Conservation (phyloP, 2,329 filamentous ascomycete genomes). For the Fusarium verrucosum region DNA sequence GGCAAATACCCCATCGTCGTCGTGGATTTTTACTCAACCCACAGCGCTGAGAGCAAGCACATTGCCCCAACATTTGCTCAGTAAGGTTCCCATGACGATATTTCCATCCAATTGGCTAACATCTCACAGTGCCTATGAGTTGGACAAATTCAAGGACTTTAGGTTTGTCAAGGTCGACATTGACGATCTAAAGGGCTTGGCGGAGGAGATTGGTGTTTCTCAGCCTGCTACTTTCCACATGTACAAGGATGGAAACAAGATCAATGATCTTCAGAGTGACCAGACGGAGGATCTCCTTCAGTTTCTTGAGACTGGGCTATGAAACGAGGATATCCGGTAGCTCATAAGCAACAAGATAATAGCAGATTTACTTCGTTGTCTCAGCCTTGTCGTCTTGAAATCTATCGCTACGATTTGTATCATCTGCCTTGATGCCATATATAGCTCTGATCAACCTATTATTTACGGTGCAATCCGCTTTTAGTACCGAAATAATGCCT, state of each 20-base stretch:
- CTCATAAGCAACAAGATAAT: not conserved
- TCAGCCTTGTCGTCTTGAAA: too few relatives aligned
- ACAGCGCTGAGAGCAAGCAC: constrained; percentile 17
- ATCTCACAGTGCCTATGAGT: not conserved
- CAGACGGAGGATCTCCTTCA: constrained; percentile 16
- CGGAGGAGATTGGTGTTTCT: constrained; percentile 10
- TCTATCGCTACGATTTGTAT: too few relatives aligned
- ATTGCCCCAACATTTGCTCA: constrained; percentile 29
- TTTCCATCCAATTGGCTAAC: accelerated
- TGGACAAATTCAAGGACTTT: constrained; percentile 33
- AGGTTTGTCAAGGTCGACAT: constrained; percentile 31
- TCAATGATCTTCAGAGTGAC: constrained; percentile 15
- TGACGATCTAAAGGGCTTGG: constrained; percentile 15
- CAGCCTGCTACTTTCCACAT: constrained; percentile 22
- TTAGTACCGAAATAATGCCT: not conserved
- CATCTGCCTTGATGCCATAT: too few relatives aligned
- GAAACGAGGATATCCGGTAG: not conserved
- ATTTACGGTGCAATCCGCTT: not conserved
- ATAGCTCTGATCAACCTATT: too few relatives aligned
- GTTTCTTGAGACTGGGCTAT: constrained; percentile 22
- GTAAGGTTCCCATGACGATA: not conserved
- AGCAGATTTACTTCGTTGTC: not conserved
- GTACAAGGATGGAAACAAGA: constrained; percentile 25
- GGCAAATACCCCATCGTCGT: constrained; percentile 19
- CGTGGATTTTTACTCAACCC: constrained; percentile 28